These are phyloP conservation scores for Cordyceps tenuipes DNA, from an alignment of 2,329 filamentous ascomycete genomes.

Conservation along the genomic window DNA sequence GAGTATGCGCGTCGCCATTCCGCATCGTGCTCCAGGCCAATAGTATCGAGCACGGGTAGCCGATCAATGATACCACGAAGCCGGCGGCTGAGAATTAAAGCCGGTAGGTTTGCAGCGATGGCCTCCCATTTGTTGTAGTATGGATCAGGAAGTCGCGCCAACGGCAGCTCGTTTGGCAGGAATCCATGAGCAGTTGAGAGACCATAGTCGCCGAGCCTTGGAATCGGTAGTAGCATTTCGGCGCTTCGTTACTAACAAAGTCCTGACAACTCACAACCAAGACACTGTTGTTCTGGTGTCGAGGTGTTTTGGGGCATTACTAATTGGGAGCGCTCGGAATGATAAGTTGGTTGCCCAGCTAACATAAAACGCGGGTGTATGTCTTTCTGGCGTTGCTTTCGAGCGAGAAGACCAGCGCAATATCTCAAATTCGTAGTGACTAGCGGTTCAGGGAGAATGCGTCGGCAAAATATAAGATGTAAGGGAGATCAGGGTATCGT, in stretches of 20 bases:
- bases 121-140: constrained; percentile 97
- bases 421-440: too few relatives aligned
- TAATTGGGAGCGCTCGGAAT: neutral
- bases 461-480: neutral
- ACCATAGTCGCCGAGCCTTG: constrained; percentile 66
- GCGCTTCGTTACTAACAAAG: neutral
- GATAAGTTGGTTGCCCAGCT: neutral
- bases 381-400: neutral
- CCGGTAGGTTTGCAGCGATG: constrained; percentile 76
- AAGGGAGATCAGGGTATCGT: neutral
- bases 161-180: constrained; percentile 70
- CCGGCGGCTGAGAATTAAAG: constrained; percentile 75
- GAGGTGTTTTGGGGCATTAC: neutral
- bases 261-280: neutral
- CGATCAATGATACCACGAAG: constrained; percentile 71
- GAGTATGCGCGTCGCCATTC: constrained; percentile 95
- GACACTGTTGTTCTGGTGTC: neutral
- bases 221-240: constrained; percentile 53
- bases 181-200: constrained; percentile 76
- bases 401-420: too few relatives aligned
- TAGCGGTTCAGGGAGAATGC: too few relatives aligned
- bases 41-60: constrained; percentile 75
- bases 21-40: constrained; percentile 69
- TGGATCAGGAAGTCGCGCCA: constrained; percentile 72
- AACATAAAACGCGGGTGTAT: neutral